Conservation (phyloP, 1,139 yeast genomes). For the Kodamaea anthophila region DNA sequence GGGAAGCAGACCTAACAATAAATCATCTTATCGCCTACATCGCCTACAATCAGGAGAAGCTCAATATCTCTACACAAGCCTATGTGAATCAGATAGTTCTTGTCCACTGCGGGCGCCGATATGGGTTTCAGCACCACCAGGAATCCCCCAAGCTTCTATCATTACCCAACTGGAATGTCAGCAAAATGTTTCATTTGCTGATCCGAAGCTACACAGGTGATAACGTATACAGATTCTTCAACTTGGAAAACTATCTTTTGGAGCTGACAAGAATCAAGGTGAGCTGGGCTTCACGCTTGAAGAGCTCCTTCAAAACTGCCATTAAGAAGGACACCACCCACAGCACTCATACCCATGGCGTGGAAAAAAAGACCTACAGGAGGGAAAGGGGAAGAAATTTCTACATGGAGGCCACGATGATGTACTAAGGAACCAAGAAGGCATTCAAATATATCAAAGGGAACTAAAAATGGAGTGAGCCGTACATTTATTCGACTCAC, state of each 20-base stretch:
- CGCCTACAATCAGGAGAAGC: slow-evolving; percentile 10
- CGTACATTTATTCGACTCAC: too few relatives aligned
- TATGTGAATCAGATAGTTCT: slow-evolving; percentile 12
- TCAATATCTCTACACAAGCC: slow-evolving; percentile 5
- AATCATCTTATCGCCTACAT: slow-evolving; percentile 14
- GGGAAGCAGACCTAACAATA: slow-evolving; percentile 9
- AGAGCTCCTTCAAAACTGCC: not conserved
- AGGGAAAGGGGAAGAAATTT: slow-evolving; percentile 1
- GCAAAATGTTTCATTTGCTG: slow-evolving; percentile 9
- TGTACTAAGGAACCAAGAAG: too few relatives aligned
- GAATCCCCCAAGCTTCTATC: slow-evolving; percentile 4
- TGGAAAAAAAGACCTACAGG: not conserved
- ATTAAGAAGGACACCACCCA: too few relatives aligned
- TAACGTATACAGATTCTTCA: slow-evolving; percentile 12
- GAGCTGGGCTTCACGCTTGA: slow-evolving; percentile 1
- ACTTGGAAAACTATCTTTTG: slow-evolving; percentile 11
- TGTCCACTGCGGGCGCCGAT: slow-evolving; percentile 11
- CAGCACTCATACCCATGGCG: too few relatives aligned
- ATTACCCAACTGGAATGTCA: slow-evolving; percentile 6
- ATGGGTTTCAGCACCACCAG: slow-evolving; percentile 7
- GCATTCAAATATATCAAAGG: too few relatives aligned
- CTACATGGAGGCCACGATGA: slow-evolving; percentile 2
- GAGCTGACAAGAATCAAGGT: not conserved
- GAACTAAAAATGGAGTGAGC: too few relatives aligned
- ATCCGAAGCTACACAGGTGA: slow-evolving; percentile 4